Base-by-base conservation (phyloP, 768 basidiomycete genomes). In the Suillus spraguei region DNA sequence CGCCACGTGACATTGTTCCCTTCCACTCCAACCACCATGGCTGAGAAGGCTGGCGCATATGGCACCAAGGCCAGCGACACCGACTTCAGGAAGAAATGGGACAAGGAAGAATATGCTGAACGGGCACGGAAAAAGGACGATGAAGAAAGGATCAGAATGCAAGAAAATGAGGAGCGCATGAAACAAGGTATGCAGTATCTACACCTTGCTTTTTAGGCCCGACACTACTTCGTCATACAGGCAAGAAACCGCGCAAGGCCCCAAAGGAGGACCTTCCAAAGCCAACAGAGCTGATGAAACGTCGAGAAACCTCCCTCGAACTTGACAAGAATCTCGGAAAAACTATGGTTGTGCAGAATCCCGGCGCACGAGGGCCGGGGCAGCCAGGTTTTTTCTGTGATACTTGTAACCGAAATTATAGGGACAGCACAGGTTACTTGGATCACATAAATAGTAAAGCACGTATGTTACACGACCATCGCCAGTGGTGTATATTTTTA, bases 341-440 rank as follows among this genome's bases (percentile, higher is more conserved):
- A 83, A 97, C 92, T 0, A 92, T 96, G 84, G 90, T 99, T 64
- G 95, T 99, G 13, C 88, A 93, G 70, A 89, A 90, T 71, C 85
- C 87, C 2, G 86, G 90, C 44, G 92, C 87, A 20, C 84, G 87
- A 66, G 96, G 96, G 1, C 85, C 95, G 20, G 95, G 96, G 4
- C 90, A 95, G 66, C 95, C 95, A 28, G 95, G 95, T 0, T 99
- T 97, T 78, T 91, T 85, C 76, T 99, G 97, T 71, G 95, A 97
- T 71, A 78, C 90, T 10, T 99, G 97, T 75, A 90, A 86, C 68
- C 82, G 94, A 68, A 97, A 91, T 17, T 92, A 94, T 78, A 97
- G 97, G 76, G 97, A 99, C 71, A 94, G 88, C 59, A 83, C 88
- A n/a, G 92, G 88, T 11, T 99, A 99, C 74, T 80, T 99, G 54